These are phyloP conservation scores for Elsinoe perseae DNA, from an alignment of 2,329 filamentous ascomycete species.

Conservation along the genomic window DNA sequence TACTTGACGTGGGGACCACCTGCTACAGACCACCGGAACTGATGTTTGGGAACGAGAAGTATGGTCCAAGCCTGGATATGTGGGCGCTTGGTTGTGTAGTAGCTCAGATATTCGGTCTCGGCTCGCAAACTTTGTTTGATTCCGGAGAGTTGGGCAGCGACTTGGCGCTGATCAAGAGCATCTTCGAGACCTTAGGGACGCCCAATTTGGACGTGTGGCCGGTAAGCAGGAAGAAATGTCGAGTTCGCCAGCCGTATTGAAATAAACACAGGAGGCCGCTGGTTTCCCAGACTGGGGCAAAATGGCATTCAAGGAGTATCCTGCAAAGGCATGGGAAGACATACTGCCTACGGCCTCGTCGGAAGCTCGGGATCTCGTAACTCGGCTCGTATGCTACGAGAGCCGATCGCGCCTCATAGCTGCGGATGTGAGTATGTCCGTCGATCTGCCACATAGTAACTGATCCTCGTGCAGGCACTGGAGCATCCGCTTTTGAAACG, in stretches of 20 bases:
- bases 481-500: slow-evolving; percentile 18
- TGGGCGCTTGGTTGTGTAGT: slow-evolving; percentile 84
- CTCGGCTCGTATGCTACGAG: slow-evolving; percentile 63
- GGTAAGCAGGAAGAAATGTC: slow-evolving; percentile 37
- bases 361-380: slow-evolving; percentile 58
- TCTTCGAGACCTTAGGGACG: slow-evolving; percentile 86
- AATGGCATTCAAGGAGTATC: slow-evolving; percentile 70
- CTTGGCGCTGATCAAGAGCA: slow-evolving; percentile 79
- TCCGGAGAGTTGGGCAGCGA: slow-evolving; percentile 88
- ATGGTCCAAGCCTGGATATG: slow-evolving; percentile 68
- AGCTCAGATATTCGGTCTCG: slow-evolving; percentile 58
- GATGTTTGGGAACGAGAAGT: slow-evolving; percentile 72
- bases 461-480: slow-evolving; percentile 18
- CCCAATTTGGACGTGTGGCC: slow-evolving; percentile 78
- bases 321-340: slow-evolving; percentile 57
- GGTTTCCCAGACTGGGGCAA: slow-evolving; percentile 80
- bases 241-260: not conserved
- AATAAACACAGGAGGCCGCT: slow-evolving; percentile 48
- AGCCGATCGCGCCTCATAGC: slow-evolving; percentile 60
- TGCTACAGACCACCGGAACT: slow-evolving; percentile 85
- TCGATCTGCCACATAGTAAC: not conserved
- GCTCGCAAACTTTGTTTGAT: slow-evolving; percentile 64
- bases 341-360: slow-evolving; percentile 57
- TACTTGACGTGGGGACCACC: slow-evolving; percentile 89
- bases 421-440: slow-evolving; percentile 24